Evolutionary conservation across 108 stramenopile genomes (phyloP).

Genomic region (Fragilariopsis cylindrus): DNA sequence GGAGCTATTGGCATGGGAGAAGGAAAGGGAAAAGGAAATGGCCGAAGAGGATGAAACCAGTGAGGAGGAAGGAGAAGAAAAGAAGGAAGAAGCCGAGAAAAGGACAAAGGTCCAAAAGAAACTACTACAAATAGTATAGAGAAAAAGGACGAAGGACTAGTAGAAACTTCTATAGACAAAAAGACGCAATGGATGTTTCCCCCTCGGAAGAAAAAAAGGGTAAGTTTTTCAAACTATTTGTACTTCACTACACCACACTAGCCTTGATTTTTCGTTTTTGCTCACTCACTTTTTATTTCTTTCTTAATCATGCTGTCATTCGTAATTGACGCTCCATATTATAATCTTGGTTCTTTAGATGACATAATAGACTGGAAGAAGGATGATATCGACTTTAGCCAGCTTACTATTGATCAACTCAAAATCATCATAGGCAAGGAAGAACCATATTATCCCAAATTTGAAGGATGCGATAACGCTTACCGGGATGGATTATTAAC

Average conservation of each 20-base stretch:
- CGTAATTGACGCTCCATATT: background rate
- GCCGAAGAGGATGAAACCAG: slow-evolving; percentile 49
- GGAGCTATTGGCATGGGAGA: slow-evolving; percentile 83
- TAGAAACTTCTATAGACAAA: background rate
- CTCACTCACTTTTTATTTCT: background rate
- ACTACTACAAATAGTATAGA: slow-evolving; percentile 26
- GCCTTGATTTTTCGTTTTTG: background rate
- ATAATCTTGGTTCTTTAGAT: slow-evolving; percentile 1
- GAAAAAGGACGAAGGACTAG: slow-evolving; percentile 1
- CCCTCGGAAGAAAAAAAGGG: slow-evolving; percentile 26
- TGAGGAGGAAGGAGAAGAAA: slow-evolving; percentile 24
- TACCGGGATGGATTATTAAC: slow-evolving; percentile 88
- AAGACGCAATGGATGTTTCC: background rate
- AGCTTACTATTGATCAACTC: slow-evolving; percentile 56
- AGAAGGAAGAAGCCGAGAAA: slow-evolving; percentile 31
- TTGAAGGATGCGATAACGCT: slow-evolving; percentile 80
- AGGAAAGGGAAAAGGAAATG: slow-evolving; percentile 70
- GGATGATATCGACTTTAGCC: slow-evolving; percentile 64
- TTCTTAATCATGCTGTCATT: background rate
- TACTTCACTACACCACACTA: background rate
- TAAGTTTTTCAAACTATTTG: slow-evolving; percentile 2
- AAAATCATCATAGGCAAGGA: slow-evolving; percentile 56
- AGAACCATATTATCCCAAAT: slow-evolving; percentile 69
- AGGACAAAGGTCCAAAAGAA: slow-evolving; percentile 21
- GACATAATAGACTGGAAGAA: slow-evolving; percentile 34